Evolutionary conservation across 139 green algal species (phyloP).

Genomic region (Gonium pectorale): DNA sequence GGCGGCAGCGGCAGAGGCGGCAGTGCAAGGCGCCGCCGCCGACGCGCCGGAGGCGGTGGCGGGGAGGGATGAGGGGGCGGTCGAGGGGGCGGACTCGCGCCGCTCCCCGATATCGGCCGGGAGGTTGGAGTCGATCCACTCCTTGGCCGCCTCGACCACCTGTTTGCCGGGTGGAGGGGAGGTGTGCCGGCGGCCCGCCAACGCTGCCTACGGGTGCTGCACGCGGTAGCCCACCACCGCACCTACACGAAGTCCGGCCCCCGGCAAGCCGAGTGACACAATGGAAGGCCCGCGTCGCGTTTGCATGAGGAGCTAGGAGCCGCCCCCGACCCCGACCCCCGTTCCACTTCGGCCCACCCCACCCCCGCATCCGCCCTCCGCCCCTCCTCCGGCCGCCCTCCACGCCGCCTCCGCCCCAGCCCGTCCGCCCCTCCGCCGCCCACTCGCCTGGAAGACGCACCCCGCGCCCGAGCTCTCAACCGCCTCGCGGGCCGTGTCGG

Average conservation of each 20-base stretch:
- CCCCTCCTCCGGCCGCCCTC: background rate
- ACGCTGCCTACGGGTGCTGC: background rate
- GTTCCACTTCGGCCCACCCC: background rate
- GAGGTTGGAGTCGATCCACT: conserved; percentile 61
- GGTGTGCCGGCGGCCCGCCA: background rate
- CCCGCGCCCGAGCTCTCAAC: conserved; percentile 28
- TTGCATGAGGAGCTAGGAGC: background rate
- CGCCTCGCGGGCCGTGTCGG: conserved; percentile 26
- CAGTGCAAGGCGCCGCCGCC: background rate
- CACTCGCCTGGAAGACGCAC: conserved; percentile 43
- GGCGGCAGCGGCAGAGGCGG: background rate
- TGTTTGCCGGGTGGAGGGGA: background rate
- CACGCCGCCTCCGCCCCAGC: background rate
- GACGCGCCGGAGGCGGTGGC: background rate
- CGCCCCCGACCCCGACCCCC: background rate
- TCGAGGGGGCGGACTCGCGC: background rate
- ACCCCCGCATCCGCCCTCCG: background rate
- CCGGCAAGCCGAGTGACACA: background rate
- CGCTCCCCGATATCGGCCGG: conserved; percentile 47
- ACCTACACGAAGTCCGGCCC: background rate
- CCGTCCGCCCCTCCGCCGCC: background rate
- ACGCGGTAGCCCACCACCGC: background rate
- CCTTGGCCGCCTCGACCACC: conserved; percentile 56
- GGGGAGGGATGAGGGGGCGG: background rate
- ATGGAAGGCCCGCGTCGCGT: background rate